Base-by-base conservation (phyloP, 1,139 yeast genomes). In the Candida pseudocylindracea region DNA sequence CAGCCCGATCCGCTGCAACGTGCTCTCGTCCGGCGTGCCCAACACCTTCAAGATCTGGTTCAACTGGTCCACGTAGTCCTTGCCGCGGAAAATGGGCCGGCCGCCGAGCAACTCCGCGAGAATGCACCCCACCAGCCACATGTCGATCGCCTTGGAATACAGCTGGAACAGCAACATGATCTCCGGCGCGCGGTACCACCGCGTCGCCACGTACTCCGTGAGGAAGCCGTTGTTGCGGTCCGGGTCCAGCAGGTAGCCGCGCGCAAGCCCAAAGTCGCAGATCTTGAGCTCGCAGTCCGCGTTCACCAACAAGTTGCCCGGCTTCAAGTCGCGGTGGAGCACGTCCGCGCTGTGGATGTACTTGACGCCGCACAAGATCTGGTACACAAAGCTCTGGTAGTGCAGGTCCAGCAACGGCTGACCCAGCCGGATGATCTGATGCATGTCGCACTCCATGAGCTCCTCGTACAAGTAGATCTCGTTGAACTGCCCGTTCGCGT, bases 151-250 rank as follows among this genome's bases (percentile, higher is more conserved):
- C 37, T 85, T 79, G 25, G 94, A 78, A 53, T 88, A 88, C 47
- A 79, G 85, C 38, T 85, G 88, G 45, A 83, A 76, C 1, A 95
- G 80, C 35, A 88, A 62, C 96, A 85, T 85, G 48, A 85, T 85
- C 47, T 85, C 96, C 0, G 96, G 96, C 1, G 96, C 96, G 34
- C 96, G 60, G 53, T 85, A 85, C 96, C 96, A 85, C 43, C 96
- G 60, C 6, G 98, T 88, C 8, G 96, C 96, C 33, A 88, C 96
- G 49, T 88, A 88, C 52, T 88, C 96, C 3, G 98, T 88, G 78
- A 88, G 66, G 49, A 72, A 71, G 30, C 85, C 76, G 38, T 68
- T 65, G 43, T 68, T 70, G 46, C 67, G 72, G 38, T 67, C 52
- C 25, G 45, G 42, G 20, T 15, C 20, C 15, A 45, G 45, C 1